Evolutionary conservation across 305 asterid genomes (phyloP).

Genomic region (Fraxinus latifolia): DNA sequence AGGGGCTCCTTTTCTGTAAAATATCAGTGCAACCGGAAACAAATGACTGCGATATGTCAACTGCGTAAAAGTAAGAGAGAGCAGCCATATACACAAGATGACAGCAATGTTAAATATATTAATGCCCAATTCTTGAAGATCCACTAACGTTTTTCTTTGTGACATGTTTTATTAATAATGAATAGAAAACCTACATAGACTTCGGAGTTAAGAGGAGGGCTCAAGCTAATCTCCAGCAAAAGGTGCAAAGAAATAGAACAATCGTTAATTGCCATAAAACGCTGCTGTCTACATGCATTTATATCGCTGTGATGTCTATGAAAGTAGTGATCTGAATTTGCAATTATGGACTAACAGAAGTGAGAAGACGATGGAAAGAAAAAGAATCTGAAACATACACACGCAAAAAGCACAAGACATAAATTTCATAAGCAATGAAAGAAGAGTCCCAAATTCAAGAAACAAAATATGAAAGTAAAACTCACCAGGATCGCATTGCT

Average conservation of each 20-base stretch:
- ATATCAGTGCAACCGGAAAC: background rate
- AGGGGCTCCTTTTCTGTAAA: background rate
- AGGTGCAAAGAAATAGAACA: background rate
- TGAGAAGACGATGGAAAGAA: background rate
- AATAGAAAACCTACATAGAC: background rate
- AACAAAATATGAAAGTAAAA: background rate
- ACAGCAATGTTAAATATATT: background rate
- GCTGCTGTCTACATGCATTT: background rate
- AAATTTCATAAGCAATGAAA: background rate
- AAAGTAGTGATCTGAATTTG: background rate
- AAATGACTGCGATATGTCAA: background rate
- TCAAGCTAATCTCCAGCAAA: background rate
- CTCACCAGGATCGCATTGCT: background rate
- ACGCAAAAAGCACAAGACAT: background rate
- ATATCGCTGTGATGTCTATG: background rate
- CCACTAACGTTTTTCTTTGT: background rate
- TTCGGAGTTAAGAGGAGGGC: too few relatives aligned
- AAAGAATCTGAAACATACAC: background rate
- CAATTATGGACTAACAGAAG: background rate
- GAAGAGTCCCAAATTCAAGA: background rate
- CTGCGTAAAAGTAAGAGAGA: background rate
- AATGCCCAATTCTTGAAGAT: background rate
- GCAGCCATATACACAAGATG: background rate
- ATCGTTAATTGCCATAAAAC: background rate
- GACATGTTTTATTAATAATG: background rate